These are phyloP conservation scores for Sicyos edulis DNA, from an alignment of 306 rosid genomes.

Conservation along the genomic window DNA sequence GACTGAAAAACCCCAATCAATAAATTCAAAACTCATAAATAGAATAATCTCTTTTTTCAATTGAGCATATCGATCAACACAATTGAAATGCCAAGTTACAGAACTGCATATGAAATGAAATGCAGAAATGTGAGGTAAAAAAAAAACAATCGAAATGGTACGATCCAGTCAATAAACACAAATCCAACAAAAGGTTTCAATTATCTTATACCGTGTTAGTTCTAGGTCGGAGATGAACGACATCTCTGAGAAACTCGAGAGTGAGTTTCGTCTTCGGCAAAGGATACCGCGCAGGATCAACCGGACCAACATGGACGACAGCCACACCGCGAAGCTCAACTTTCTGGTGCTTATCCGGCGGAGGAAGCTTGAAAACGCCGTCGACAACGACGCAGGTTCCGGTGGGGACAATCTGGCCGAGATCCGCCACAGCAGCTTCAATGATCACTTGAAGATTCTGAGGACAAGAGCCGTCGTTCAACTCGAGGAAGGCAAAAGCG, in stretches of 20 bases:
- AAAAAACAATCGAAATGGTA: background rate
- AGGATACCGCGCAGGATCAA: conserved; percentile 84
- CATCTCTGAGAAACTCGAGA: conserved; percentile 70
- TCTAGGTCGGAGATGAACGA: conserved; percentile 81
- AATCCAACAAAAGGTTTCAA: background rate
- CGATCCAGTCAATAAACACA: background rate
- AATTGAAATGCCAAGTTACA: background rate
- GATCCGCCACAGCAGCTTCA: conserved; percentile 59
- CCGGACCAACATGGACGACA: conserved; percentile 72
- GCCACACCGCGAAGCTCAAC: conserved; percentile 71
- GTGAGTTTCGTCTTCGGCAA: conserved; percentile 70
- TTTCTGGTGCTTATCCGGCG: conserved; percentile 71
- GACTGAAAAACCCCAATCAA: no score
- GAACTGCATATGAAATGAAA: conserved; percentile 1
- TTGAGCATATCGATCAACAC: background rate
- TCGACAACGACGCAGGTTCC: conserved; percentile 76
- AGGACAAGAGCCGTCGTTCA: conserved; percentile 80
- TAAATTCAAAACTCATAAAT: no score
- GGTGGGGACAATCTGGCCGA: conserved; percentile 68
- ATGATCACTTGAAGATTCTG: conserved; percentile 81
- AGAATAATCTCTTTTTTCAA: no score
- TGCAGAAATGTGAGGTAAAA: background rate
- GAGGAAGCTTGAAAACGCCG: conserved; percentile 73
- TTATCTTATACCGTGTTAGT: conserved; percentile 62
- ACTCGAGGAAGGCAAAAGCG: conserved; percentile 78